Evolutionary conservation across 768 basidiomycete genomes (phyloP), one percentile per base, ranked within the genome.

Genomic region (Leccinum rimulosum): DNA sequence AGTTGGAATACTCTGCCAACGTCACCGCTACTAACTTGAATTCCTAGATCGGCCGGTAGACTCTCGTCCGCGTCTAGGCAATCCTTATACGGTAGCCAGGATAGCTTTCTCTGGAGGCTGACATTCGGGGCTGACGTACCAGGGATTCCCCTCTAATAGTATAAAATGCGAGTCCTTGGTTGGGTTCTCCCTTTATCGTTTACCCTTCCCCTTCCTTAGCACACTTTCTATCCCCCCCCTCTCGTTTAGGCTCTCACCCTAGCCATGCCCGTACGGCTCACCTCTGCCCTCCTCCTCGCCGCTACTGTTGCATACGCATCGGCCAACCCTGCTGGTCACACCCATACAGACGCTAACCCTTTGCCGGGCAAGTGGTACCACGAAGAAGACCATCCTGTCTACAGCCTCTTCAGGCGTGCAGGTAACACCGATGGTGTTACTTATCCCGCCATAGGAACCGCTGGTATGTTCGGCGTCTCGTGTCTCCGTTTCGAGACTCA

Each of bases 361-460:
- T 66, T 73, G 14, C 74, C 75, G 14, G 66, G 59, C 59, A 63
- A 54, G 36, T 93, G 91, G 91, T 84, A 81, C 67, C 91, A 91
- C 54, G 67, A 73, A 48, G 68, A 77, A 15, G 80, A 79, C 62
- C 88, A 91, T 65, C 83, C 83, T 4, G 83, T 79, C 9, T 78
- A 88, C 68, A 55, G 64, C 49, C 77, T 93, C 52, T 93, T 92
- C 74, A 80, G 76, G 65, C 85, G 89, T 54, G 80, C 58, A 19
- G 67, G 61, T 36, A 58, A 19, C 49, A 57, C 63, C 27, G 85
- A 88, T 60, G 85, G 82, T 31, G 66, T 68, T 5, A 59, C 58
- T 57, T 88, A 86, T 64, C 70, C 85, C 31, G 63, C 74, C 38
- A 80, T 89, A 38, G 89, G 90, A 58, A 80, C 87, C 11, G 74